Conservation (phyloP, 2,329 filamentous ascomycete species). For the Aotearoamyces nothofagi region DNA sequence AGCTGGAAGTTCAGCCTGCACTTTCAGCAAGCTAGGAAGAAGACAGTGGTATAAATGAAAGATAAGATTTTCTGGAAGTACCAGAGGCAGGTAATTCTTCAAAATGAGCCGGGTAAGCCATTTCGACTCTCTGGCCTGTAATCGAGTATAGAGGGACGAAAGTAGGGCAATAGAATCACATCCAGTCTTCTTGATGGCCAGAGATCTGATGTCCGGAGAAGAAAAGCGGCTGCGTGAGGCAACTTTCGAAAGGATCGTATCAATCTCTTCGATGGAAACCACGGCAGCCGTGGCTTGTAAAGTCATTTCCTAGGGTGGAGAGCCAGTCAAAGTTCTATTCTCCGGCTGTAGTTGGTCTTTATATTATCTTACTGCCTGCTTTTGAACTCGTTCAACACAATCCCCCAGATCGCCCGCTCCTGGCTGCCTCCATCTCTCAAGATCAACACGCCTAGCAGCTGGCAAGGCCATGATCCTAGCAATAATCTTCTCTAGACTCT, state of each 20-base stretch:
- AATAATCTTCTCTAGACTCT: conserved; percentile 50
- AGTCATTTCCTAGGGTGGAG: too few species aligned
- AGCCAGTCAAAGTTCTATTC: conserved; percentile 3
- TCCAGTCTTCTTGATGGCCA: conserved; percentile 4
- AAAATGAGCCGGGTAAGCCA: conserved; percentile 75
- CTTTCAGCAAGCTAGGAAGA: conserved; percentile 52
- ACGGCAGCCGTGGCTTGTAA: conserved; percentile 7
- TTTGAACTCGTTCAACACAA: conserved; percentile 52
- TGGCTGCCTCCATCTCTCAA: conserved; percentile 45
- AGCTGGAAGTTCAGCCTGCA: conserved; percentile 50
- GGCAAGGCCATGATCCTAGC: conserved; percentile 51
- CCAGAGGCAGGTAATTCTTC: conserved; percentile 57
- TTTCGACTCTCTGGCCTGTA: conserved; percentile 60
- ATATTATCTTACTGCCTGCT: conserved; percentile 41
- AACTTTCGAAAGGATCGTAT: conserved; percentile 45
- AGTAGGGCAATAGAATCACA: conserved; percentile 26
- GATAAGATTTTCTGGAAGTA: conserved; percentile 39
- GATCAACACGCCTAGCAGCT: conserved; percentile 38
- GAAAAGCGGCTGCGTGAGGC: conserved; percentile 60
- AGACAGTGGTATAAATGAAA: conserved; percentile 50
- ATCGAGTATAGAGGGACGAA: conserved; percentile 37
- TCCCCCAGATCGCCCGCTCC: conserved; percentile 51
- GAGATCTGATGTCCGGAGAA: conserved; percentile 38
- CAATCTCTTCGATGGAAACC: conserved; percentile 49
- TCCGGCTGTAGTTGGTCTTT: too few species aligned